Evolutionary conservation across 345 rosid genomes (phyloP), one percentile per base, ranked within the genome.

Genomic region (Schrenkiella parvula): DNA sequence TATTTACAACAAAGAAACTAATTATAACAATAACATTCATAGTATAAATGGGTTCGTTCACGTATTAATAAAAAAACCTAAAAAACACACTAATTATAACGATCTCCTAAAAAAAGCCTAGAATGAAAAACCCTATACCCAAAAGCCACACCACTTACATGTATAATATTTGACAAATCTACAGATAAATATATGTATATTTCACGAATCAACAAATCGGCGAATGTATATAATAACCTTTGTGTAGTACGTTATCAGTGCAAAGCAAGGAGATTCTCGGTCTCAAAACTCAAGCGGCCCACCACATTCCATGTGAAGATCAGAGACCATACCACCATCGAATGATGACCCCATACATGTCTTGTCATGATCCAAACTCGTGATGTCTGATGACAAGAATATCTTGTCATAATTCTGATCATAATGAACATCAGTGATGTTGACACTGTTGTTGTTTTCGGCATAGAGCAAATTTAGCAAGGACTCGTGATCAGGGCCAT

Each of bases 181-280:
- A 50, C 12, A 21, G 37, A 60, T 38, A 28, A 1, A 46, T 73
- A 17, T 56, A 44, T 66, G 67, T 22, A 55, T 50, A 21, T 32
- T 59, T 68, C 56, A 69, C 66, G 79, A 76, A 69, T 69, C 63
- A 76, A 69, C 70, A 68, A 76, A 76, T 76, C 63, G 63, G 58
- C 50, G 50, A 50, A 10, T 50, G 5, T 15, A 51, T 37, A 31
- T 67, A 53, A 39, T 38, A 58, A 4, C 19, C 66, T 19, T 56
- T 22, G n/a, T 23, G 8, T 43, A 12, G 18, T 58, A 31, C 23
- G 29, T 70, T 22, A 70, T 76, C 71, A 76, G 2, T 29, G 66
- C 46, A 70, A 76, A 70, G 29, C 18, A 21, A 70, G 53, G 46
- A 64, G 28, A 5, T 55, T 55, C 31, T 70, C 75, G 26, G 44